Evolutionary conservation across 495 filamentous ascomycete genomes (phyloP), one percentile per base, ranked within the genome.

Genomic region (Articulospora tetracladia): DNA sequence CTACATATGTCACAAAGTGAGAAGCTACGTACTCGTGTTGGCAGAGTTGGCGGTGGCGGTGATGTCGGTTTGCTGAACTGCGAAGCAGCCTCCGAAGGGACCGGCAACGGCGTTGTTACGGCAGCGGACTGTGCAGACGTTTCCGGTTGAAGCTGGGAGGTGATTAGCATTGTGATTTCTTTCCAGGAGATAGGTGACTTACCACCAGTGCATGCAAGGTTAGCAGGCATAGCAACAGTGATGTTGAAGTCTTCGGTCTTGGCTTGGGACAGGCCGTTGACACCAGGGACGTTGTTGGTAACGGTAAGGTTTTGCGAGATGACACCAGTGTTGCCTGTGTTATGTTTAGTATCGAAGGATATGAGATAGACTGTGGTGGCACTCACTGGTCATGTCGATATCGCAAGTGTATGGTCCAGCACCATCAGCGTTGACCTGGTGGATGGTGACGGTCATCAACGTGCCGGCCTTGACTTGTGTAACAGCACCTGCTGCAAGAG

Each of bases 61-160:
- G 0, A 64, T 62, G 54, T 77, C 75, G 17, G 60, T 61, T 34
- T 80, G 77, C 59, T 79, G 75, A 0, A 79, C 76, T 25, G 77
- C 73, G 59, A 79, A 78, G 56, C 77, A 79, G 20, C 74, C 76
- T 55, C 82, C 82, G 64, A 84, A 85, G 1, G 82, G 81, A 0
- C 81, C 82, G 0, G 83, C 81, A 12, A 76, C 69, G 11, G 82
- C 82, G 36, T 74, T 77, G 65, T 86, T 86, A 13, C 79, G 68
- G 67, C 83, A 78, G 1, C 82, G 72, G 10, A 83, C 75, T 19
- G 82, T 81, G 73, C 82, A 85, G 49, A 85, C 74, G 41, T 84
- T 78, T 7, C 77, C 77, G 0, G 76, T 76, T 7, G 77, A 79
- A 12, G 71, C 77, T 76, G 32, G 1, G 32, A 17, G 46, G 23